Evolutionary conservation across 2,329 filamentous ascomycete species (phyloP), one percentile per base, ranked within the genome.

Genomic region (Venturiaceae sp.): DNA sequence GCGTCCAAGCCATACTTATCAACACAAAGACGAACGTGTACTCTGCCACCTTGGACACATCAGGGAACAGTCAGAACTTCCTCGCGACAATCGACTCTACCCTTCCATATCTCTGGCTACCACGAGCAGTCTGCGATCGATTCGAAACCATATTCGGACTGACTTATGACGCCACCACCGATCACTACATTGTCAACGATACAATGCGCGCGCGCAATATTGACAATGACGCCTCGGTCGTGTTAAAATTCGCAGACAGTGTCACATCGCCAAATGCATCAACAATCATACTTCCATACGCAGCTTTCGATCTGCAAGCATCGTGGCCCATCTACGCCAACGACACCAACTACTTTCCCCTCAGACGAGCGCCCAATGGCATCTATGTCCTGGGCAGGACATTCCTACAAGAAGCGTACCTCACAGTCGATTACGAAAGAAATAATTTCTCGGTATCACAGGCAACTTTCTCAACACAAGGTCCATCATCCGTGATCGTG

Each of bases 321-420:
- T 53, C 63, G 55, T 55, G 61, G 59, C 60, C 63, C 34, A 57
- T 64, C 59, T 61, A 69, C 64, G 57, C 63, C 56, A 32, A 63
- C 61, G 33, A 60, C 37, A 59, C 62, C 60, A 57, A 60, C n/a
- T 74, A 74, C 60, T 75, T 75, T 53, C 72, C 73, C 1, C 63
- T 75, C 9, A 66, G 67, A 46, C 63, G 66, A 16, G 73, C 72
- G 5, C 64, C 64, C 6, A 72, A 73, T 39, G 68, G 72, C 21
- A 67, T 62, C 58, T 72, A 72, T 58, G 62, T 69, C 0, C 65
- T 75, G 9, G 73, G 73, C 2, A 66, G 73, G 13, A 65, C 71
- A 1, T 73, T 75, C 46, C 62, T 75, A 14, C 72, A 74, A 60
- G 72, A 73, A 58, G 72, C 72, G n/a, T 71, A 75, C 61, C 46